Evolutionary conservation across 495 filamentous ascomycete genomes (phyloP).

Genomic region (Aspergillus kassunensis): DNA sequence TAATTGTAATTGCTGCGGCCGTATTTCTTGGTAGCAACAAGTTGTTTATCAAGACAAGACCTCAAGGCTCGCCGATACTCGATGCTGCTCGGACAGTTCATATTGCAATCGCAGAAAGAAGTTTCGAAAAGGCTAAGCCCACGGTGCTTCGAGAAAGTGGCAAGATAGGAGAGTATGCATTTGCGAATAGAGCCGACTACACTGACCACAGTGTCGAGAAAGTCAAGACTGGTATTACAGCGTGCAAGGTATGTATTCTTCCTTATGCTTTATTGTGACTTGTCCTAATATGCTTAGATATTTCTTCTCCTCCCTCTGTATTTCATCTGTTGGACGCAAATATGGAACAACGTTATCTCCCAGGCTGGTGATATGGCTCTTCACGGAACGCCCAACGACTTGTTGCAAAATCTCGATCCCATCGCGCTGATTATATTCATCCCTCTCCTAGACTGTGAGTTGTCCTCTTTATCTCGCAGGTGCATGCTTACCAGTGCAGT

Average conservation of each 20-base stretch:
- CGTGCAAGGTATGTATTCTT: conserved; percentile 31
- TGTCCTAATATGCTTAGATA: conserved; percentile 21
- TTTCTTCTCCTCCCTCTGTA: conserved; percentile 40
- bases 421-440: conserved; percentile 59
- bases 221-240: conserved; percentile 40
- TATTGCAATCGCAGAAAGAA: conserved; percentile 18
- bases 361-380: conserved; percentile 41
- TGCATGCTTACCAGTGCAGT: conserved; percentile 50
- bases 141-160: conserved; percentile 7
- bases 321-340: conserved; percentile 18
- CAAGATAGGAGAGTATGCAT: conserved; percentile 5
- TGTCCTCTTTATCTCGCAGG: not conserved
- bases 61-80: conserved; percentile 42
- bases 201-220: conserved; percentile 49
- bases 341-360: conserved; percentile 30
- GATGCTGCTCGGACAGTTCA: conserved; percentile 34
- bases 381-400: conserved; percentile 55
- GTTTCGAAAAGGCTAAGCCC: conserved; percentile 23
- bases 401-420: conserved; percentile 62
- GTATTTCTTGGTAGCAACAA: conserved; percentile 13
- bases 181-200: conserved; percentile 6
- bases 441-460: conserved; percentile 54
- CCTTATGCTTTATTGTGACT: no score
- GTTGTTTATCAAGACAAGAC: conserved; percentile 33
- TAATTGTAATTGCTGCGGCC: conserved; percentile 3